A percentile compares a stretch with the other conserved stretches of the same genome.
phyloP scores from a whole-genome alignment of 2,329 filamentous ascomycete species.

The Pseudopithomyces chartarum region DNA sequence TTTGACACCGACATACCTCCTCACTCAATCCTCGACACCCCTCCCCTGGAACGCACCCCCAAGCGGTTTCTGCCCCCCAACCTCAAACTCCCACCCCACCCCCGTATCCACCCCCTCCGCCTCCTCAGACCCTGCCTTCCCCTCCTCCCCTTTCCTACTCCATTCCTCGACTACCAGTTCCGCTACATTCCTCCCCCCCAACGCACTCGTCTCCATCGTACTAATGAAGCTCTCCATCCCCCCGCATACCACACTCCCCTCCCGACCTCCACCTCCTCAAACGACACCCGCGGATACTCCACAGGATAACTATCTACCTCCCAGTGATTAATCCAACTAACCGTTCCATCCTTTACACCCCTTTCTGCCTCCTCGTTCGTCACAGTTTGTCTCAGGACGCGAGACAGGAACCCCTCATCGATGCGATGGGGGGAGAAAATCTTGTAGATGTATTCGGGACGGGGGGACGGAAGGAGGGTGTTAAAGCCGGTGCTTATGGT shows the following conservation, averaged over 20 bases:
- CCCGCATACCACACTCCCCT: constrained; percentile 68
- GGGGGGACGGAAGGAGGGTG: constrained; percentile 45
- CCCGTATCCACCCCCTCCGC: background rate
- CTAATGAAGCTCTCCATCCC: constrained; percentile 92
- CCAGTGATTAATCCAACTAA: constrained; percentile 44
- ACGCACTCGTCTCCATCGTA: constrained; percentile 91
- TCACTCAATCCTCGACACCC: no score
- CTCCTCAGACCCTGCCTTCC: no score
- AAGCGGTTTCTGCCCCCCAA: background rate
- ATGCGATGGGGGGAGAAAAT: constrained; percentile 64
- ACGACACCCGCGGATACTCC: constrained; percentile 81
- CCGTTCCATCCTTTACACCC: constrained; percentile 35
- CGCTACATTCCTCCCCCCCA: constrained; percentile 87
- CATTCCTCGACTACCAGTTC: constrained; percentile 68
- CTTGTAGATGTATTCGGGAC: constrained; percentile 66
- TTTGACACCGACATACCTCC: no score
- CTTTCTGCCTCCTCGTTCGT: constrained; percentile 38
- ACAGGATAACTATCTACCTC: constrained; percentile 89
- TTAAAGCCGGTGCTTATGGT: constrained; percentile 70
- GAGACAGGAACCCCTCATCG: constrained; percentile 53
- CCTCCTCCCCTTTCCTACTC: constrained; percentile 21
- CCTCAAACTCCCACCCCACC: background rate
- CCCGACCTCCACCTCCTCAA: constrained; percentile 77
- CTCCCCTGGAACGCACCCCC: no score
- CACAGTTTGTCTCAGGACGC: constrained; percentile 51